Evolutionary conservation across 192 early-diverging fungal genomes (phyloP).

Genomic region (Haplosporangium gracile): DNA sequence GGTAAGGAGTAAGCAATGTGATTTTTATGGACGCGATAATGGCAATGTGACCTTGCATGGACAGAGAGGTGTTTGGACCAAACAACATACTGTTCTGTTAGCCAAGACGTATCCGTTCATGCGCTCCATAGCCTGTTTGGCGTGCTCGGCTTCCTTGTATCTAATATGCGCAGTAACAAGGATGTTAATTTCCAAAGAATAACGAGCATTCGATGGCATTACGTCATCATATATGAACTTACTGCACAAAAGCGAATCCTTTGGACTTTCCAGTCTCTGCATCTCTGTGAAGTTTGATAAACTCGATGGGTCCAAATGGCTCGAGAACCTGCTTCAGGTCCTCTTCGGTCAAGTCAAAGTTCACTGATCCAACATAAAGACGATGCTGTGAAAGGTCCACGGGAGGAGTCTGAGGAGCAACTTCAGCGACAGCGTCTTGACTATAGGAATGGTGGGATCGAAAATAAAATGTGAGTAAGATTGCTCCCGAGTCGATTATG

Average conservation of each 20-base stretch:
- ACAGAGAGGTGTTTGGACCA: not conserved
- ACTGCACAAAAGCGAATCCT: conserved; percentile 88
- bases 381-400: conserved; percentile 67
- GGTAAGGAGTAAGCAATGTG: not conserved
- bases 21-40: not conserved
- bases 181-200: not conserved
- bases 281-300: conserved; percentile 84
- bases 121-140: conserved; percentile 82
- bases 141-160: conserved; percentile 76
- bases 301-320: conserved; percentile 87
- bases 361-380: conserved; percentile 74
- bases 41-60: not conserved
- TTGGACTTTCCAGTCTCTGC: conserved; percentile 77
- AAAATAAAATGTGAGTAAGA: not conserved
- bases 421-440: conserved; percentile 30
- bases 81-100: conserved; percentile 71
- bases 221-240: conserved; percentile 26
- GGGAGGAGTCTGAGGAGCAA: conserved; percentile 37
- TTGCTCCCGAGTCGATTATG: not conserved
- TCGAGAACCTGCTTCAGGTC: conserved; percentile 89
- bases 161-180: conserved; percentile 42
- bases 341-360: conserved; percentile 73
- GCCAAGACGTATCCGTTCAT: conserved; percentile 89
- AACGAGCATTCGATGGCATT: not conserved
- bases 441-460: not conserved